Percentiles rank a stretch among this genome's conserved stretches.
phyloP scores from a whole-genome alignment of 352 stramenopile species.

The Phytopythium kandeliae region DNA sequence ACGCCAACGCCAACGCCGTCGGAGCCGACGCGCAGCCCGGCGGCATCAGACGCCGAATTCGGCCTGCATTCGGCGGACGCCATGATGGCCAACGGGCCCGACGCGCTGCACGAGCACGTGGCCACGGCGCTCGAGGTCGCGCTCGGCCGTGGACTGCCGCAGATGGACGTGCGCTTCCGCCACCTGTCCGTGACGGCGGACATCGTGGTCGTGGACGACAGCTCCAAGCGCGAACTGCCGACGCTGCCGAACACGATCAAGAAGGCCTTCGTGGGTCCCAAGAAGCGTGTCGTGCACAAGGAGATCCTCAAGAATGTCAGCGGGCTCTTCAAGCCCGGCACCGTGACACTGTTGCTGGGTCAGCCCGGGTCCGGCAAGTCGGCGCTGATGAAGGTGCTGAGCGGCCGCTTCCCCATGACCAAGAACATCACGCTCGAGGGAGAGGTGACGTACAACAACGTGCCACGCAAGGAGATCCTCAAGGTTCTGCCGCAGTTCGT shows the following conservation, averaged over 20 bases:
- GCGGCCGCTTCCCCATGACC: constrained; percentile 21
- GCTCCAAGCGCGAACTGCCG: constrained; percentile 15
- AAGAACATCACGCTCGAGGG: constrained; percentile 37
- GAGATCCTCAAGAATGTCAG: constrained; percentile 32
- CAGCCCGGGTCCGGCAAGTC: constrained; percentile 33
- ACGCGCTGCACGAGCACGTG: constrained; percentile 25
- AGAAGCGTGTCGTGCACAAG: constrained; percentile 22
- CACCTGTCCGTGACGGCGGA: constrained; percentile 32
- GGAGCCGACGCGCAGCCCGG: no score
- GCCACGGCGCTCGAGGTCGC: constrained; percentile 21
- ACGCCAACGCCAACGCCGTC: no score
- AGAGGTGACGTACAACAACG: constrained; percentile 31
- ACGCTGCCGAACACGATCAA: constrained; percentile 28
- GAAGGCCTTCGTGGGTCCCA: constrained; percentile 18
- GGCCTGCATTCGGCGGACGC: constrained; percentile 15
- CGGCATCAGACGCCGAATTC: constrained; percentile 1
- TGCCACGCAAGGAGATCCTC: constrained; percentile 16
- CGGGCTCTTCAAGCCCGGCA: constrained; percentile 24
- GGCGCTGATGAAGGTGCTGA: constrained; percentile 36
- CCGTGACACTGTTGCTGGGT: constrained; percentile 29
- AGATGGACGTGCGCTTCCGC: constrained; percentile 44
- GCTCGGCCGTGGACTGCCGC: constrained; percentile 24
- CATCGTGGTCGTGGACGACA: constrained; percentile 14
- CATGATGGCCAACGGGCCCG: constrained; percentile 26
- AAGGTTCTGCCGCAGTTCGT: constrained; percentile 38